Percentiles rank a stretch among this genome's conserved stretches.
These are phyloP conservation scores for Neurospora sp. DNA, from an alignment of 495 filamentous ascomycete species.

Conservation along the genomic window DNA sequence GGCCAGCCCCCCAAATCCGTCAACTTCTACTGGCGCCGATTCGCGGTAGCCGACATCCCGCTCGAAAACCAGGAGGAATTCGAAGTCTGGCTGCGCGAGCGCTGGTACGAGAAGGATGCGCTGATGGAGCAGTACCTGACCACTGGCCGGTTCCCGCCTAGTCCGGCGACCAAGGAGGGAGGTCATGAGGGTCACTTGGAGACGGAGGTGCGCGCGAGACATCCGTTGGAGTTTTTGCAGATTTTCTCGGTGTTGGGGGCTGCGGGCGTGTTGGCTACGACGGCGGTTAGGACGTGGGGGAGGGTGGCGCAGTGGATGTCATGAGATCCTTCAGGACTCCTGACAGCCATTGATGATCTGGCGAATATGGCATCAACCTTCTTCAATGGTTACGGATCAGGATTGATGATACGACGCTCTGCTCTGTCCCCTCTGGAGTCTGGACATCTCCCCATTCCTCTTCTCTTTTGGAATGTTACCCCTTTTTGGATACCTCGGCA, in stretches of 20 bases:
- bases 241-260: constrained; percentile 36
- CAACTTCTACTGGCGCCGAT: constrained; percentile 77
- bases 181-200: constrained; percentile 31
- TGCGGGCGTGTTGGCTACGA: constrained; percentile 24
- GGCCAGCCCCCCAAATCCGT: constrained; percentile 73
- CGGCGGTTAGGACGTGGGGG: constrained; percentile 19
- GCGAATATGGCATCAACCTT: too few relatives aligned
- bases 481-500: too few relatives aligned
- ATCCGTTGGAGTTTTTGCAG: constrained; percentile 40
- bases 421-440: too few relatives aligned
- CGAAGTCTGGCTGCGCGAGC: constrained; percentile 59
- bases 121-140: constrained; percentile 60
- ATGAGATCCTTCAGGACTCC: not conserved
- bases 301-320: constrained; percentile 1
- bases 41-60: constrained; percentile 55
- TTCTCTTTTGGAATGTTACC: too few relatives aligned
- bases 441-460: too few relatives aligned
- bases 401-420: not conserved
- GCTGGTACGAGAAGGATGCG: constrained; percentile 74
- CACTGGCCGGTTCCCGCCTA: constrained; percentile 57
- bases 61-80: constrained; percentile 52
- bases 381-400: not conserved
- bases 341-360: too few relatives aligned
- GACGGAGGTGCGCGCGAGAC: constrained; percentile 36
- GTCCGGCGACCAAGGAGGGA: constrained; percentile 20